phyloP scores from a whole-genome alignment of 306 rosid species.

The Vachellia pachyceras region DNA sequence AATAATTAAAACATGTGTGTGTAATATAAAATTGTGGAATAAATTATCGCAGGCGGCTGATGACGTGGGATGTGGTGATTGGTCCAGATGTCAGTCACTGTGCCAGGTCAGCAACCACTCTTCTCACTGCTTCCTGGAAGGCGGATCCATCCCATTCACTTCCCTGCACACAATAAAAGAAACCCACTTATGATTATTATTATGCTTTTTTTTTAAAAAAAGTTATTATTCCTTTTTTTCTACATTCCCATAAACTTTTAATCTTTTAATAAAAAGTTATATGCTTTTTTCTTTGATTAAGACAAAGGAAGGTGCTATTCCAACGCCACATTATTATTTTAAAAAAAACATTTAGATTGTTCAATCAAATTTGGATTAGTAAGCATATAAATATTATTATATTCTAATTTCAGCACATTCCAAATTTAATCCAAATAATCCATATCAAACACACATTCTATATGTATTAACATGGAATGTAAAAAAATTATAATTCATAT shows the following conservation, averaged over 20 bases:
- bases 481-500: too few species aligned
- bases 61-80: conserved; percentile 18
- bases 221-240: not conserved
- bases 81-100: conserved; percentile 35
- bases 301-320: conserved; percentile 2
- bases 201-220: not conserved
- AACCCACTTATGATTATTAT: not conserved
- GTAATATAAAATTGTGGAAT: too few species aligned
- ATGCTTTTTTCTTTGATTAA: not conserved
- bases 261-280: not conserved
- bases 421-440: too few species aligned
- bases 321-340: not conserved
- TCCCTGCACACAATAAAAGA: conserved; percentile 46
- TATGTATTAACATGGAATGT: too few species aligned
- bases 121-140: conserved; percentile 91
- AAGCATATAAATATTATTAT: not conserved
- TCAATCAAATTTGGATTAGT: not conserved
- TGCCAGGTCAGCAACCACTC: conserved; percentile 67
- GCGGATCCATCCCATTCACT: conserved; percentile 81
- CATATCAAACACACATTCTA: too few species aligned
- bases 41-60: not conserved
- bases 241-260: not conserved
- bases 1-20: not conserved
- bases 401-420: not conserved
- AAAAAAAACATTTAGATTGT: not conserved